Base-by-base conservation (phyloP, 805 yeast genomes). In the Blastobotrys robertii region DNA sequence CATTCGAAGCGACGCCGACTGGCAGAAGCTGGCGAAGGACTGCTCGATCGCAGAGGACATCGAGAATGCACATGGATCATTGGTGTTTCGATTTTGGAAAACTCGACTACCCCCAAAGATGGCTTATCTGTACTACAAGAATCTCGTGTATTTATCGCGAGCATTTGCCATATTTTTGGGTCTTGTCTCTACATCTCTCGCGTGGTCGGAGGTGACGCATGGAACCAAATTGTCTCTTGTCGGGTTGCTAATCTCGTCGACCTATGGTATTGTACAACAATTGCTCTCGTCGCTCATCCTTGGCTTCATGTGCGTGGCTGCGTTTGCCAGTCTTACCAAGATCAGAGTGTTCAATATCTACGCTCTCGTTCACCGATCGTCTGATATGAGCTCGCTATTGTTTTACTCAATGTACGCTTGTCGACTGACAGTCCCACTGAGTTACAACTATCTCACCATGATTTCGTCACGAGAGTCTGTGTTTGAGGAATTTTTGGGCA, bases 391-490 rank as follows among this genome's bases (percentile, higher is more conserved):
- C 0, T 77, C 85, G 11, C 72, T 82, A 15, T 70, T 84, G 30
- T 85, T 84, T 57, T 85, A 83, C 58, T 77, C 87, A 14, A 81
- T 83, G 53, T 84, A 85, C 53, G 78, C 84, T 13, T 81, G 88
- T 41, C 76, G 95, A 49, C 66, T 85, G 57, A 83, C 94, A 0
- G 79, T 85, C 9, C 95, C 95, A 8, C 66, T 85, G 48, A 77
- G 84, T 19, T 85, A 81, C 63, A 85, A 85, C 61, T 85, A 82
- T 56, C 60, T 84, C 44, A 81, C 83, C 40, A 65, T 85, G 42
- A 70, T 81, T 45, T 69, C 76, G 2, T 66, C 72, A 13, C 64
- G 79, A 22, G 65, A 60, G 16, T 65, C 73, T 2, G 71, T 66
- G 8, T 85, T 85, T 60, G 86, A 84, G 55, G 70, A 73, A 38